Base-by-base conservation (phyloP, 148 eudicot genomes). In the Silene uniflora region DNA sequence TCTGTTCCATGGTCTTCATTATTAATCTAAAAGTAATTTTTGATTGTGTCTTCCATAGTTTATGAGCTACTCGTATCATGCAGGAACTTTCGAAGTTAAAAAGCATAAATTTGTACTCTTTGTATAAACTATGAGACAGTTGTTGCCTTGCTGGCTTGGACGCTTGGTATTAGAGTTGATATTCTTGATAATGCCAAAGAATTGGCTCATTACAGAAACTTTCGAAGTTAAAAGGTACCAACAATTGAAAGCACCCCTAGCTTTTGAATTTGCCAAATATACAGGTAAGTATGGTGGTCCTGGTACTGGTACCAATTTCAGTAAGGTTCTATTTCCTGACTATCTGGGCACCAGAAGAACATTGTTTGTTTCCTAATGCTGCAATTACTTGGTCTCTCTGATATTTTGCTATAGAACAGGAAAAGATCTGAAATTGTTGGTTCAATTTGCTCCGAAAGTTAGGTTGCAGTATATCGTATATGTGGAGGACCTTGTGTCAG, bases 271-370 rank as follows among this genome's bases (percentile, higher is more conserved):
- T 70, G 60, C 60, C 29, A 7, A 67, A 67, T 7, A 17, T 17
- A 22, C 18, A 4, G 47, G 58, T 39, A 49, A 12, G 13, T 11
- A 49, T 19, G 0, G 21, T 71, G n/a, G 25, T 12, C n/a, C n/a
- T n/a, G n/a, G n/a, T n/a, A n/a, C n/a, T n/a, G n/a, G n/a, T n/a
- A 5, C 54, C 42, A 10, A 19, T 55, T 52, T 54, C 10, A 71
- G 46, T 71, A 29, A 7, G 27, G 62, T 71, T 71, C 29, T 71
- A 55, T 44, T 44, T 71, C 22, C 74, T 71, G 21, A 71, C 23
- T 7, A 16, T 54, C 23, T 52, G 6, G 19, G 44, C 42, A 27
- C 62, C 74, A n/a, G 12, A 56, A 71, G 12, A 56, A 71, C 6
- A 25, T 71, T 25, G 8, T 16, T 54, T 18, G 49, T 52, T 44